Evolutionary conservation across 1,139 yeast genomes (phyloP).

Genomic region (Citeromyces hawaiiensis): DNA sequence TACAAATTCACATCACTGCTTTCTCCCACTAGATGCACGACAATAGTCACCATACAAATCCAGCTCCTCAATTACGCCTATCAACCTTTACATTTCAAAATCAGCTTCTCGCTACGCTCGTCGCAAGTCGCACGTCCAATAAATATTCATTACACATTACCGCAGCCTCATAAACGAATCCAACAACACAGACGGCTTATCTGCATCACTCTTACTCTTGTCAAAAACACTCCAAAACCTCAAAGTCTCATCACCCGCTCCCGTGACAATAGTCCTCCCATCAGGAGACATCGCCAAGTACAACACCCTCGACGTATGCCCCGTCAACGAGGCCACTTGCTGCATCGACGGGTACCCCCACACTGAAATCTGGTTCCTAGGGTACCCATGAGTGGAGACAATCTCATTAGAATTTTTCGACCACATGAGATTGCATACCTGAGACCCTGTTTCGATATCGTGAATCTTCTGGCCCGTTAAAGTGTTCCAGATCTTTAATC

Average conservation of each 20-base stretch:
- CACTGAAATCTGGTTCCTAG: slow-evolving; percentile 78
- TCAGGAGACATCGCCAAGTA: slow-evolving; percentile 91
- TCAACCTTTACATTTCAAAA: too few species aligned
- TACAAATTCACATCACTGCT: too few species aligned
- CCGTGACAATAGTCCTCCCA: slow-evolving; percentile 96
- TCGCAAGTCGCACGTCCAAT: too few species aligned
- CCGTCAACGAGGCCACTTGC: slow-evolving; percentile 86
- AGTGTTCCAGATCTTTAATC: slow-evolving; percentile 88
- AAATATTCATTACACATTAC: slow-evolving; percentile 13
- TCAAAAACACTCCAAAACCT: slow-evolving; percentile 91
- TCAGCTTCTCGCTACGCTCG: too few species aligned
- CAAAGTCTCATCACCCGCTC: slow-evolving; percentile 96
- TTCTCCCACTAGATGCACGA: too few species aligned
- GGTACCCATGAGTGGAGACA: slow-evolving; percentile 91
- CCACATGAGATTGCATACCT: slow-evolving; percentile 92
- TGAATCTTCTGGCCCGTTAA: slow-evolving; percentile 59
- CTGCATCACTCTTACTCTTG: slow-evolving; percentile 45
- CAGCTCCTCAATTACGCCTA: too few species aligned
- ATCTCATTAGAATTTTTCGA: slow-evolving; percentile 83
- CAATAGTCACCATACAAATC: too few species aligned
- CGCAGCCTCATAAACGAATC: slow-evolving; percentile 75
- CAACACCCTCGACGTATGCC: slow-evolving; percentile 86
- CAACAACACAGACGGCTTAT: slow-evolving; percentile 50
- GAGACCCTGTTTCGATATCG: slow-evolving; percentile 89
- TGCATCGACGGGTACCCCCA: slow-evolving; percentile 95